Percentiles rank a stretch among this genome's conserved stretches.
Evolutionary conservation across 2,329 filamentous ascomycete species (phyloP).

Genomic region (Aspergillus ustus): DNA sequence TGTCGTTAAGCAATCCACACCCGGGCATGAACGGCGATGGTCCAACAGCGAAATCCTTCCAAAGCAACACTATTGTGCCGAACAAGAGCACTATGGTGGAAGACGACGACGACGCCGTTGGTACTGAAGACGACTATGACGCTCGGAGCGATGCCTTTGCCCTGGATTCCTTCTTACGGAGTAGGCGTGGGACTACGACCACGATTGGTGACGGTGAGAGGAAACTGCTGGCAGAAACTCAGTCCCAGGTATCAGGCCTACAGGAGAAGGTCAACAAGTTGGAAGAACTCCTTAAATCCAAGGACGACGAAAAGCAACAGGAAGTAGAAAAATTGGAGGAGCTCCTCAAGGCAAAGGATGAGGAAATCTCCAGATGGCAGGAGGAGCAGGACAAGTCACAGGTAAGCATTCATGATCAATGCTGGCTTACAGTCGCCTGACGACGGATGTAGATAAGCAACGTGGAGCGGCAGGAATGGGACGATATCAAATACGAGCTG

Average conservation of each 20-base stretch:
- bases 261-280: conserved; percentile 74
- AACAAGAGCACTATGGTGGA: conserved; percentile 98
- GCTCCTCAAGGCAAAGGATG: conserved; percentile 70
- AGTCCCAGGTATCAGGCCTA: conserved; percentile 74
- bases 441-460: conserved; percentile 49
- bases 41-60: conserved; percentile 85
- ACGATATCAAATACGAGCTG: conserved; percentile 66
- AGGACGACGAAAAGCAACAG: conserved; percentile 69
- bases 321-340: conserved; percentile 70
- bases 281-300: conserved; percentile 70
- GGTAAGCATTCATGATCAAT: conserved; percentile 34
- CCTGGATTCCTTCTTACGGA: conserved; percentile 55
- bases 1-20: conserved; percentile 47
- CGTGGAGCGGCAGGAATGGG: conserved; percentile 71
- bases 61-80: conserved; percentile 93
- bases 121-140: conserved; percentile 60
- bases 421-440: conserved; percentile 14
- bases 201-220: conserved; percentile 64
- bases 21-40: conserved; percentile 66
- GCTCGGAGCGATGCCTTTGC: conserved; percentile 68
- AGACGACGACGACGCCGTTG: conserved; percentile 77
- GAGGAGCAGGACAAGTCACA: conserved; percentile 59
- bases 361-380: conserved; percentile 67
- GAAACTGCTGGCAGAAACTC: conserved; percentile 77
- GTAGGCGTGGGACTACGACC: conserved; percentile 54